Evolutionary conservation across 306 rosid genomes (phyloP), one percentile per base, ranked within the genome.

Genomic region (Trifolium pratense): DNA sequence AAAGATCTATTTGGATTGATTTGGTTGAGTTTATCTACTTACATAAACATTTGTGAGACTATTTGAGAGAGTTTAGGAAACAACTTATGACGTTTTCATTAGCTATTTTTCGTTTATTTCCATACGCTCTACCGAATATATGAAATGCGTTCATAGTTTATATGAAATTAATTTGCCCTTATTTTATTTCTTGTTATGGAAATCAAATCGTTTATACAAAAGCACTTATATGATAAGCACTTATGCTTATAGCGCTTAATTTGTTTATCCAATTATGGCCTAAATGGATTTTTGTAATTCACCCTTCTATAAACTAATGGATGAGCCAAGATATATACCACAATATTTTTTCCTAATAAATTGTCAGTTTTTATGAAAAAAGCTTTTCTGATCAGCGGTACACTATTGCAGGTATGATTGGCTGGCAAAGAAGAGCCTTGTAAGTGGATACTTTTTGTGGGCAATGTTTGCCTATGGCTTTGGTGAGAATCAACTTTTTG

Each of bases 401-500:
- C 12, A 14, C 62, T 25, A 61, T 80, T 73, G 73, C 86, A 95
- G 97, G 87, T 91, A 90, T 63, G 97, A 95, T 85, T 90, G 97
- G 97, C 82, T 91, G 71, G 92, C 97, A 57, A 90, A 89, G 58
- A 91, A 87, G 86, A 86, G 14, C 66, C 84, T 91, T 57, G 71
- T 81, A 75, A 85, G 80, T 36, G 99, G 99, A 46, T 95, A 95
- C 88, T 95, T 95, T 84, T 82, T 91, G 78, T 90, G 97, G 95
- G 91, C 97, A 81, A 90, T 91, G 87, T 70, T 90, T 72, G 99
- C 97, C 15, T 95, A 91, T 79, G 99, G 99, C 64, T 91, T 90
- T 63, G 99, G 97, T 95, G 79, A 82, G 85, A 52, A 80, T 79
- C 71, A 48, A 70, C 67, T 66, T 68, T 2, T 55, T 65, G 16